Conservation (phyloP, 2,329 filamentous ascomycete genomes). For the Calonectria hongkongensis region DNA sequence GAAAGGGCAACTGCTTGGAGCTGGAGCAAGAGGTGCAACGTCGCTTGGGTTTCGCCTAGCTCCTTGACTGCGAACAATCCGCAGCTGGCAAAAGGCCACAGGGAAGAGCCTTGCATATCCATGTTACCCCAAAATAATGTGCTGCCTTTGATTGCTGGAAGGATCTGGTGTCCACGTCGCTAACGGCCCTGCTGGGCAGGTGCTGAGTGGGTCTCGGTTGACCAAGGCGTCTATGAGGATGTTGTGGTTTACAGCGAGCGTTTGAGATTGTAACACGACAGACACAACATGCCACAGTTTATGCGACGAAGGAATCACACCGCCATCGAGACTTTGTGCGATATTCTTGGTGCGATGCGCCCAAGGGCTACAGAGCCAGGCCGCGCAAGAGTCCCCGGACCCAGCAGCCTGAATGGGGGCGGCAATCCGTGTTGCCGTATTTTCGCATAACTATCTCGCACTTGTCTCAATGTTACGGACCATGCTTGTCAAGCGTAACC, state of each 20-base stretch:
- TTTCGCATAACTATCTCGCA: neutral
- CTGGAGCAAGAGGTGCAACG: neutral
- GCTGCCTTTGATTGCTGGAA: neutral
- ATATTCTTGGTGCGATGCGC: neutral
- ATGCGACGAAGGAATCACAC: slow-evolving; percentile 9
- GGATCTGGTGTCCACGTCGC: neutral
- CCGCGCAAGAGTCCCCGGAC: neutral
- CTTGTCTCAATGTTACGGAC: neutral
- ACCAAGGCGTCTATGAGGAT: neutral
- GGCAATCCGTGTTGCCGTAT: neutral
- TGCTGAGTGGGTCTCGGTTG: neutral
- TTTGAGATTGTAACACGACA: neutral
- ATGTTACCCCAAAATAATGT: neutral
- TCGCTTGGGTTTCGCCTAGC: neutral
- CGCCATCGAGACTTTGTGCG: neutral
- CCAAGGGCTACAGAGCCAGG: neutral
- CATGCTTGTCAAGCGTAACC: neutral
- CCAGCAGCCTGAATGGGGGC: neutral
- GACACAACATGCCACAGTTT: neutral
- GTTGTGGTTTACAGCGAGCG: slow-evolving; percentile 3
- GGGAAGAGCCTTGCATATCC: slow-evolving; percentile 1
- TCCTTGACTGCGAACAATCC: neutral
- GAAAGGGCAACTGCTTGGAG: neutral
- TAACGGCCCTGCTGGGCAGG: slow-evolving; percentile 8
- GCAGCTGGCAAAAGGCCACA: neutral